Conservation (phyloP, 1,284 basidiomycete species). For the Anthracocystis walkeri region DNA sequence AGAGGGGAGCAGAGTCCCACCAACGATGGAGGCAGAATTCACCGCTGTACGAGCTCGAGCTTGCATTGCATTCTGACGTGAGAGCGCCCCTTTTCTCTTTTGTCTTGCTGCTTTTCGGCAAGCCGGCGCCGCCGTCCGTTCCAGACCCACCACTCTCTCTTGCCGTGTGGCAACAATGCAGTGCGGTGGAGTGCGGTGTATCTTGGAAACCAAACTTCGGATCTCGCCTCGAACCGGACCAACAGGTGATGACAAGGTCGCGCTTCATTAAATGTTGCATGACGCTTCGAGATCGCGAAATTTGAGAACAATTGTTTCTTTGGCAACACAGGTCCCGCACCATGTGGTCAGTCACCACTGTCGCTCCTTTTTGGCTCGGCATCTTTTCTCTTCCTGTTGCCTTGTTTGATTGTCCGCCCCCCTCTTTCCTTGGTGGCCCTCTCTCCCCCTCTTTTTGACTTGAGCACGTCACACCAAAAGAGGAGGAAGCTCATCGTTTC, state of each 20-base stretch:
- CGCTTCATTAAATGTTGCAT: background rate
- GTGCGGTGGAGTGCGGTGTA: too few relatives aligned
- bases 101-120: background rate
- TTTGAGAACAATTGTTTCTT: too few relatives aligned
- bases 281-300: background rate
- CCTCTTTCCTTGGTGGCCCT: background rate
- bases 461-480: too few relatives aligned
- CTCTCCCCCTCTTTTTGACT: background rate
- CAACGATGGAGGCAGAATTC: background rate
- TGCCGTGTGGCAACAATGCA: background rate
- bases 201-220: background rate
- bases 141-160: background rate
- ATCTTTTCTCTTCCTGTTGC: background rate
- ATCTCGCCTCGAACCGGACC: conserved; percentile 6
- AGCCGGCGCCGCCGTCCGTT: background rate
- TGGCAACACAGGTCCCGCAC: background rate
- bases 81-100: background rate
- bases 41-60: background rate
- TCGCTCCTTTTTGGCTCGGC: background rate
- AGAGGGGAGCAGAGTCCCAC: background rate
- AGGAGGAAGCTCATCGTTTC: background rate
- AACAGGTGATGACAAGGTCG: background rate
- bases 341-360: background rate
- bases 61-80: background rate
- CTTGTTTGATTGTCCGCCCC: background rate